Evolutionary conservation across 202 grass and related monocot genomes (phyloP).

Genomic region (Schoenoplectus tabernaemontani): DNA sequence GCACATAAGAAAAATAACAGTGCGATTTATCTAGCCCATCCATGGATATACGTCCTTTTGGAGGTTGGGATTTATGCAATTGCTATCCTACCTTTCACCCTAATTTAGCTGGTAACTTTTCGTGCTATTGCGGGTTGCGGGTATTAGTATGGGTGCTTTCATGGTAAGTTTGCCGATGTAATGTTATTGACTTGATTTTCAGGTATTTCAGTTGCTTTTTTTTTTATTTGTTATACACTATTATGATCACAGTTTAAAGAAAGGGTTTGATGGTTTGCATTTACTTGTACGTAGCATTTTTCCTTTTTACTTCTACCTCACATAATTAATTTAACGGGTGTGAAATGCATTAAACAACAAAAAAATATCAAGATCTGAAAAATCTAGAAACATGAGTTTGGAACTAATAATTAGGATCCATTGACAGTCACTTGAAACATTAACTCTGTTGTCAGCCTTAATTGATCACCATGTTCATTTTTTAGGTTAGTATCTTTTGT

Average conservation of each 20-base stretch:
- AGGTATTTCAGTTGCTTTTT: background rate
- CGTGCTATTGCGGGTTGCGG: background rate
- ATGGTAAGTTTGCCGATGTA: constrained; percentile 1
- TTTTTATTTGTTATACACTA: background rate
- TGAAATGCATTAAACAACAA: background rate
- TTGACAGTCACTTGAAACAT: background rate
- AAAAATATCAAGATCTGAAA: background rate
- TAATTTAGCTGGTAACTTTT: background rate
- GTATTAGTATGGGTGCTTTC: too few species aligned
- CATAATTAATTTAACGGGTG: background rate
- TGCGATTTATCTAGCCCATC: background rate
- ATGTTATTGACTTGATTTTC: background rate
- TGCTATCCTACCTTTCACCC: background rate
- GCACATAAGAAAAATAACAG: constrained; percentile 3
- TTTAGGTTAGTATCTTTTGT: background rate
- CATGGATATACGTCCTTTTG: background rate
- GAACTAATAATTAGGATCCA: too few species aligned
- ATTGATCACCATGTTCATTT: background rate
- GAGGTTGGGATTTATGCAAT: constrained; percentile 11
- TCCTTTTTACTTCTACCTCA: background rate
- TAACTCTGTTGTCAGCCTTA: background rate
- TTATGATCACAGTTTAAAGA: background rate
- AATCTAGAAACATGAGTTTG: too few species aligned
- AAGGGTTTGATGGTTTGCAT: too few species aligned
- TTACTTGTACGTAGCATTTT: too few species aligned